Conservation (phyloP, 306 rosid species). For the Lathyrus tuberosus region DNA sequence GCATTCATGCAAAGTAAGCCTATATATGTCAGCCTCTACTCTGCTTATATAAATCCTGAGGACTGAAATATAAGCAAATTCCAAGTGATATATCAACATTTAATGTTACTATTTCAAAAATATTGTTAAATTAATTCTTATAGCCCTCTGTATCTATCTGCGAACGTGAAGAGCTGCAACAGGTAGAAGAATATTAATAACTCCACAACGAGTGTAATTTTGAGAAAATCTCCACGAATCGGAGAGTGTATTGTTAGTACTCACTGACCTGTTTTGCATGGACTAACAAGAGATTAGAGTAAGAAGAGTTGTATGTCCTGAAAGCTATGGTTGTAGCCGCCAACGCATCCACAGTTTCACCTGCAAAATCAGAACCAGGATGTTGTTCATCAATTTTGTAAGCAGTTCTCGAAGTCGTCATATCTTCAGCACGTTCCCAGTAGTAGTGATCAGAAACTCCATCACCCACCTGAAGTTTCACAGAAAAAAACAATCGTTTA, state of each 20-base stretch:
- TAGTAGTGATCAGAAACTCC: conserved; percentile 89
- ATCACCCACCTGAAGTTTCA: conserved; percentile 69
- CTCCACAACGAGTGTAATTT: background rate
- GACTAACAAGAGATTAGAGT: conserved; percentile 64
- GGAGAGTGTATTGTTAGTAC: background rate
- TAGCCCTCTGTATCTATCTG: conserved; percentile 72
- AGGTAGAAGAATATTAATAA: conserved; percentile 14
- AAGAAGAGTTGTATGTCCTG: conserved; percentile 75
- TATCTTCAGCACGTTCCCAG: conserved; percentile 92
- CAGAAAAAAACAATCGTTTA: conserved; percentile 14
- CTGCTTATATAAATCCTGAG: too few species aligned
- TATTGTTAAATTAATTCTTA: too few species aligned
- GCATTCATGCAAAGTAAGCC: too few species aligned
- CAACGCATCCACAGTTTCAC: conserved; percentile 90
- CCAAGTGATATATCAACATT: too few species aligned
- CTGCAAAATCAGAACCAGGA: conserved; percentile 92
- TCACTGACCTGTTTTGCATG: conserved; percentile 73
- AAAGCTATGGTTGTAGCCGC: conserved; percentile 86
- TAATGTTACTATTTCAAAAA: too few species aligned
- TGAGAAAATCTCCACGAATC: background rate
- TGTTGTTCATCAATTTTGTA: conserved; percentile 73
- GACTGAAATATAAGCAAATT: too few species aligned
- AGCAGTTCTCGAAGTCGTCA: conserved; percentile 75
- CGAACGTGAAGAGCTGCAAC: conserved; percentile 80
- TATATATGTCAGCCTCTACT: too few species aligned